Evolutionary conservation across 352 stramenopile genomes (phyloP), one percentile per base, ranked within the genome.

Genomic region (Phytophthora constricta): DNA sequence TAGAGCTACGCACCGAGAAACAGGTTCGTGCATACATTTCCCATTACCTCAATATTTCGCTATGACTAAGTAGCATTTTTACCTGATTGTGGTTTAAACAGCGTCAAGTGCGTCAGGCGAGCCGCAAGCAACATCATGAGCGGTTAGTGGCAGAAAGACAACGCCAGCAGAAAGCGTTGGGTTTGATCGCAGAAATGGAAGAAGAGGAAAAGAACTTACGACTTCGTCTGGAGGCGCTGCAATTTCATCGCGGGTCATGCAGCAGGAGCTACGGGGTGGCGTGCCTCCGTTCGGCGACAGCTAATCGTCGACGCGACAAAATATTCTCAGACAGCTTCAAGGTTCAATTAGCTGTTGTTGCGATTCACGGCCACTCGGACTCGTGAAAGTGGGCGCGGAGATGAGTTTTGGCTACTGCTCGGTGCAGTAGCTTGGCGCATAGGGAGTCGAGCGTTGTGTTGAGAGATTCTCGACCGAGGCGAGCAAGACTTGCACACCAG

Each of bases 141-240:
- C 75, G 79, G 7, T 34, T 88, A 7, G 43, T 65, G 9, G 23
- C 58, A 5, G 82, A 91, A 47, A 76, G 74, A 42, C 34, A 73
- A 26, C 78, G 74, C 9, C 76, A 89, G 28, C 63, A 77, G 20
- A 58, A 85, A 26, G 80, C 77, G 1, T 57, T 71, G 28, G 33
- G 49, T 22, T 42, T 79, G 42, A 60, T 91, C 9, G 47, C 82
- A 17, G 68, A 75, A 42, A 84, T 91, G 68, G 70, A 71, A 11
- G 68, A 91, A 25, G 82, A 91, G 55, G 82, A 91, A 63, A 79
- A 71, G 31, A 86, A 83, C 49, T 34, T 89, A 22, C 42, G 65
- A 25, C 33, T 91, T 14, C 76, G 82, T 22, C 48, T 91, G 22
- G 74, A 91, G 51, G 80, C 80, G 20, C 78, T 91, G 28, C 68